Percentiles rank a stretch among this genome's conserved stretches.
Evolutionary conservation across 768 basidiomycete genomes (phyloP).

Genomic region (Leucocoprinus birnbaumii): DNA sequence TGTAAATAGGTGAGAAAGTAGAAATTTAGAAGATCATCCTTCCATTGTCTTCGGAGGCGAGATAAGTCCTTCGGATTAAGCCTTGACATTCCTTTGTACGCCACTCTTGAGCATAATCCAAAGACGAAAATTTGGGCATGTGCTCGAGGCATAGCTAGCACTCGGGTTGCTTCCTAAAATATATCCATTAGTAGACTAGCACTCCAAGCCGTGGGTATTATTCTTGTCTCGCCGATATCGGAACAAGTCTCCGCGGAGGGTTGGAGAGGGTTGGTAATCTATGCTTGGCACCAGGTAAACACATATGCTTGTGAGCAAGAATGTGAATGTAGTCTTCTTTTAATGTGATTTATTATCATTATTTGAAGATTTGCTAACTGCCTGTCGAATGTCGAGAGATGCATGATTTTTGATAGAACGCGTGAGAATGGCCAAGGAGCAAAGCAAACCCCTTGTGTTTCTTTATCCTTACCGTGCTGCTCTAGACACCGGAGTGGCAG

Average conservation of each 20-base stretch:
- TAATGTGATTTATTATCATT: not conserved
- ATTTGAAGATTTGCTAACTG: too few relatives aligned
- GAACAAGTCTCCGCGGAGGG: not conserved
- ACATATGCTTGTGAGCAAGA: not conserved
- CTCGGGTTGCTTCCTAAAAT: not conserved
- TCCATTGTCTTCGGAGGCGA: too few relatives aligned
- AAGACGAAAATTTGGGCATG: not conserved
- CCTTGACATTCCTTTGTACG: too few relatives aligned
- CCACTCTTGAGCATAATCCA: not conserved
- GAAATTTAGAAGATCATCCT: too few relatives aligned
- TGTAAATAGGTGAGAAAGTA: too few relatives aligned
- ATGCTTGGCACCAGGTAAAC: not conserved
- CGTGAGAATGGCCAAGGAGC: not conserved
- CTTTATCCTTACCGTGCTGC: too few relatives aligned
- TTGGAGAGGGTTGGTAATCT: too few relatives aligned
- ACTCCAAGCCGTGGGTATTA: not conserved
- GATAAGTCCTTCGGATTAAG: too few relatives aligned
- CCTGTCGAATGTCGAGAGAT: not conserved
- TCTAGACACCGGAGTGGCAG: too few relatives aligned
- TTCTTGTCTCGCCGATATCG: conserved; percentile 1
- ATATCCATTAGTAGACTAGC: not conserved
- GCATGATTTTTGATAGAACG: not conserved
- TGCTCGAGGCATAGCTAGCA: not conserved
- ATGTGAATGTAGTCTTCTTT: not conserved
- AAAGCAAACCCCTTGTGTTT: too few relatives aligned